A percentile compares a stretch with the other conserved stretches of the same genome.
Conservation (phyloP, 2,329 filamentous ascomycete genomes). For the Trichoderma guizhouense region DNA sequence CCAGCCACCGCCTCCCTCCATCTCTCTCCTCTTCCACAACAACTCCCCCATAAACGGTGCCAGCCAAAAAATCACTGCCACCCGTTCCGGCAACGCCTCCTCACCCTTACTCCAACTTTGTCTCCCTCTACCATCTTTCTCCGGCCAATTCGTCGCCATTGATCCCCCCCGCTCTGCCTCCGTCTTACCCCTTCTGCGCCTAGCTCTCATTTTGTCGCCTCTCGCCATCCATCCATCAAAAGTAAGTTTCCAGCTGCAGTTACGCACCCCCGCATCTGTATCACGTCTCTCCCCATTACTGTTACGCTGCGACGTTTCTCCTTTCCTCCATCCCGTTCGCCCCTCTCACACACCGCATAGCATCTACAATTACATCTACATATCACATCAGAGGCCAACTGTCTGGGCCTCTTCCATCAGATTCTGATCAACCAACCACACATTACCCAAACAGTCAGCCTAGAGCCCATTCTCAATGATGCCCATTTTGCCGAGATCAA, state of each 20-base stretch:
- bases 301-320: not conserved
- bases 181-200: slow-evolving; percentile 12
- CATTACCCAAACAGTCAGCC: slow-evolving; percentile 3
- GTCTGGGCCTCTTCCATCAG: not conserved
- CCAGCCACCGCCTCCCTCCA: too few relatives aligned
- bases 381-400: not conserved
- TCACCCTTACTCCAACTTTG: slow-evolving; percentile 15
- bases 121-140: not conserved
- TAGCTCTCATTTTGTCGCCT: slow-evolving; percentile 6
- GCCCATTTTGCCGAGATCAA: not conserved
- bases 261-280: slow-evolving; percentile 13
- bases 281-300: not conserved
- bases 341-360: not conserved
- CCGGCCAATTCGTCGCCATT: slow-evolving; percentile 8
- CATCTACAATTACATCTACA: not conserved
- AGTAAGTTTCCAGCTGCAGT: slow-evolving; percentile 20
- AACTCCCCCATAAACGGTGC: not conserved
- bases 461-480: not conserved
- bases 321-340: not conserved
- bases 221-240: slow-evolving; percentile 16
- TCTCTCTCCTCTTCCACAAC: not conserved
- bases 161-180: not conserved
- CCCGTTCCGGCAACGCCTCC: slow-evolving; percentile 15
- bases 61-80: not conserved
- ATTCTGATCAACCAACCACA: not conserved